phyloP scores from a whole-genome alignment of 768 basidiomycete species.

The Pisolithus sp. region DNA sequence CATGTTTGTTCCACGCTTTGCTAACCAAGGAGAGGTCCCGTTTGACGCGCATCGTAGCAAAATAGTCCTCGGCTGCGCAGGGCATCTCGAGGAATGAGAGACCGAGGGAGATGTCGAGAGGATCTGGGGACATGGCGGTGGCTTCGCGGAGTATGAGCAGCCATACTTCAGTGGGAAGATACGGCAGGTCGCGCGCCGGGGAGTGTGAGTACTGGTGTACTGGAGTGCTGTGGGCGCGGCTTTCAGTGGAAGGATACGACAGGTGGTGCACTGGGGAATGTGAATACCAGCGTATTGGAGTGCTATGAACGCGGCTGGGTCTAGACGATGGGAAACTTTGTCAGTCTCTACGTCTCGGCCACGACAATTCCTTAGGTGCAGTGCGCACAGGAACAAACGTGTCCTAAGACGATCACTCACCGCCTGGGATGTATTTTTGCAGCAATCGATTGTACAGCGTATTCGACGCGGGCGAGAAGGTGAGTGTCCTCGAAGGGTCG shows the following conservation, averaged over 20 bases:
- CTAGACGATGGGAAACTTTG: slow-evolving; percentile 4
- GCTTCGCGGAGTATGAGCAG: slow-evolving; percentile 57
- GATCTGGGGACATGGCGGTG: slow-evolving; percentile 37
- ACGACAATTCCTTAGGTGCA: neutral
- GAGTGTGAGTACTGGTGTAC: slow-evolving; percentile 18
- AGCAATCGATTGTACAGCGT: slow-evolving; percentile 12
- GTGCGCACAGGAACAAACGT: neutral
- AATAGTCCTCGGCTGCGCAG: slow-evolving; percentile 40
- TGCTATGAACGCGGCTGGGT: too few species aligned
- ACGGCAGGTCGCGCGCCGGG: slow-evolving; percentile 31
- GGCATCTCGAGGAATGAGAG: slow-evolving; percentile 54
- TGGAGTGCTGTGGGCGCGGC: slow-evolving; percentile 1
- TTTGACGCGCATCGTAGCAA: slow-evolving; percentile 43
- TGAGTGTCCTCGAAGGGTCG: neutral
- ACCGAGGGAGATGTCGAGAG: slow-evolving; percentile 41
- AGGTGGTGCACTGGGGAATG: too few species aligned
- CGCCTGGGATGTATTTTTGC: slow-evolving; percentile 11
- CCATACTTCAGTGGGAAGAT: slow-evolving; percentile 62
- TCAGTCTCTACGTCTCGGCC: too few species aligned
- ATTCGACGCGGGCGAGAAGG: slow-evolving; percentile 14
- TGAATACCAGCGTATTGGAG: too few species aligned
- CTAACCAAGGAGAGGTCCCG: slow-evolving; percentile 47
- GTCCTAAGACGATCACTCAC: slow-evolving; percentile 14
- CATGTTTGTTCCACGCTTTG: slow-evolving; percentile 46
- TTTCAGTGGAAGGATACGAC: too few species aligned